These are phyloP conservation scores for Malus hybrid DNA, from an alignment of 331 rosid species.

Conservation along the genomic window DNA sequence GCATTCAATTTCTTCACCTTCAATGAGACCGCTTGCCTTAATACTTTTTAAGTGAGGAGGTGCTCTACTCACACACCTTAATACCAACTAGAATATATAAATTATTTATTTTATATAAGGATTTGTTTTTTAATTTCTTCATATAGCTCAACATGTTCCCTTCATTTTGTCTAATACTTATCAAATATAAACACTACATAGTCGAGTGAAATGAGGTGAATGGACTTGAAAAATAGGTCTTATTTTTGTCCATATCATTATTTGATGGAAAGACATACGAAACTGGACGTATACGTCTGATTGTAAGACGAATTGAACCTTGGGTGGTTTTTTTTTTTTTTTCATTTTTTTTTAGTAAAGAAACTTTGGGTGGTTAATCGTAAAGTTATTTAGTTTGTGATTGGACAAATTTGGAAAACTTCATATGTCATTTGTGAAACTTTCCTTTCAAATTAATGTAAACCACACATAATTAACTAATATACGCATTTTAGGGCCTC, in stretches of 20 bases:
- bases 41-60: too few relatives aligned
- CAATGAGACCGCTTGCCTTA: too few relatives aligned
- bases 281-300: not conserved
- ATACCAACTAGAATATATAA: not conserved
- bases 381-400: not conserved
- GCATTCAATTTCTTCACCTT: too few relatives aligned
- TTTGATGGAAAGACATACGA: not conserved
- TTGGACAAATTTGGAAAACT: not conserved
- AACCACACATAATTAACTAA: too few relatives aligned
- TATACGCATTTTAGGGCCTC: not conserved
- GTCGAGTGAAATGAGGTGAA: not conserved
- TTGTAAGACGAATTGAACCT: not conserved
- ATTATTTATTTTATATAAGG: too few relatives aligned
- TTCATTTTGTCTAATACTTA: not conserved
- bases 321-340: too few relatives aligned
- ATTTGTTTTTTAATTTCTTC: not conserved
- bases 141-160: not conserved
- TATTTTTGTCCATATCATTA: not conserved
- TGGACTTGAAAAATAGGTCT: not conserved
- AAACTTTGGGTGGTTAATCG: not conserved
- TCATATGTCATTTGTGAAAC: not conserved
- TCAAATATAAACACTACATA: not conserved
- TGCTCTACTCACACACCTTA: too few relatives aligned
- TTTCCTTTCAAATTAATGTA: not conserved
- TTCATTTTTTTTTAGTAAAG: too few relatives aligned